These are phyloP conservation scores for Leptographium galeiforme DNA, from an alignment of 2,329 filamentous ascomycete genomes.

Conservation along the genomic window DNA sequence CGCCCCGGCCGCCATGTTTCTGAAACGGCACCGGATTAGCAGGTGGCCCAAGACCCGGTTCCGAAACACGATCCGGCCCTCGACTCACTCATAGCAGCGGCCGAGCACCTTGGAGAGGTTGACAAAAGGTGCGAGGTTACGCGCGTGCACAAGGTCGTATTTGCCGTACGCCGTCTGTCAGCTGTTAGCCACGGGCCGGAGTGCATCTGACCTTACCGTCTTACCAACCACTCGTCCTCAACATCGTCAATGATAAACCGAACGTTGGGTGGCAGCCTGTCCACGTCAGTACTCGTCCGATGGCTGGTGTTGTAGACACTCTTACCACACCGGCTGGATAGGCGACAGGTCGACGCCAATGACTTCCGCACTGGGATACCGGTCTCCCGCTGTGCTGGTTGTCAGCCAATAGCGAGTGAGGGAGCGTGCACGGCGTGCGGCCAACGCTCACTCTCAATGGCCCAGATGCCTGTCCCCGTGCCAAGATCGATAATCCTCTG, in stretches of 20 bases:
- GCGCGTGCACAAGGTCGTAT: constrained; percentile 43
- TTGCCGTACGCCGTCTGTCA: constrained; percentile 18
- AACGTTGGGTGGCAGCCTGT: constrained; percentile 28
- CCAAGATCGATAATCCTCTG: constrained; percentile 8
- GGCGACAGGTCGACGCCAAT: constrained; percentile 25
- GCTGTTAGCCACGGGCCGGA: not conserved
- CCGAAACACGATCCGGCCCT: no score
- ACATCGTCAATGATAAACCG: constrained; percentile 17
- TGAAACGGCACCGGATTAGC: constrained; percentile 13
- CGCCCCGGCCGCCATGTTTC: constrained; percentile 28
- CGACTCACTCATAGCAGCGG: constrained; percentile 5
- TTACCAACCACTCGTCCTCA: constrained; percentile 31
- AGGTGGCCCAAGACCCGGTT: not conserved
- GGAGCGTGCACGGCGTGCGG: no score
- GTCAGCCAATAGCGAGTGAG: not conserved
- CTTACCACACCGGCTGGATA: constrained; percentile 32
- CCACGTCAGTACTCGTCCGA: constrained; percentile 17
- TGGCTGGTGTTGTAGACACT: no score
- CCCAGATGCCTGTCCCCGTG: constrained; percentile 8
- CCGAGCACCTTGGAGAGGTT: constrained; percentile 19
- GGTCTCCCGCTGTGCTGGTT: not conserved
- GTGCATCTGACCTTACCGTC: constrained; percentile 25
- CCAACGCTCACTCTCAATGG: constrained; percentile 21
- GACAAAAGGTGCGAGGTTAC: constrained; percentile 25
- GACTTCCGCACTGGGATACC: constrained; percentile 5